Base-by-base conservation (phyloP, 1,284 basidiomycete species). In the Tilletia setariae region DNA sequence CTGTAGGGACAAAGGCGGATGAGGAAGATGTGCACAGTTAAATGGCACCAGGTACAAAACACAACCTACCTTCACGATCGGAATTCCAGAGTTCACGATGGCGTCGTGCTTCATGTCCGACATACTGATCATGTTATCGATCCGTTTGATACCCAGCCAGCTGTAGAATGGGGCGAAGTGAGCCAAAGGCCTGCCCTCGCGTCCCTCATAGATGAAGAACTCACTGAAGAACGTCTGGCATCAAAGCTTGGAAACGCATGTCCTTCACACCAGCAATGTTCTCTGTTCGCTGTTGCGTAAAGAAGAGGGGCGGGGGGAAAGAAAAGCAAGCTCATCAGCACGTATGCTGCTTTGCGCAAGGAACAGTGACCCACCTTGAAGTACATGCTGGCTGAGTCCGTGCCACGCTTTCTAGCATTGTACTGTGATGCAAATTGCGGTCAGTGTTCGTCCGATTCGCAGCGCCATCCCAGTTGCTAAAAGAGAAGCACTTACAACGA, bases 51-150 rank as follows among this genome's bases (percentile, higher is more conserved):
- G 1, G 21, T 92, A 92, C 43, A 94, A 86, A 83, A 94, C 93
- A 79, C 93, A 94, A 69, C 93, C 86, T 69, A 61, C 56, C 56
- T 87, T 89, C 77, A 87, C 69, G 75, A 97, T 93, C 0, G 88
- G 88, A 74, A 97, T 96, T 0, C 94, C 94, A 9, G 89, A 90
- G 72, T 89, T 86, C 64, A 95, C 72, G 44, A 83, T 70, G 8
- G 94, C 92, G 75, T 95, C 88, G 85, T 96, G 93, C 88, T 96
- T 96, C 90, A 93, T 91, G 80, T 93, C 91, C 74, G 90, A 91
- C 94, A 97, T 96, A 28, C 89, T 91, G 66, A 95, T 89, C 89
- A 96, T 89, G 81, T 90, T 90, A 83, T 92, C 89, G 68, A 96
- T 89, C 86, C 78, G 71, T n/a, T 51, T 42, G 44, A 49, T 65